Base-by-base conservation (phyloP, 495 filamentous ascomycete genomes). In the Neurospora sp. region DNA sequence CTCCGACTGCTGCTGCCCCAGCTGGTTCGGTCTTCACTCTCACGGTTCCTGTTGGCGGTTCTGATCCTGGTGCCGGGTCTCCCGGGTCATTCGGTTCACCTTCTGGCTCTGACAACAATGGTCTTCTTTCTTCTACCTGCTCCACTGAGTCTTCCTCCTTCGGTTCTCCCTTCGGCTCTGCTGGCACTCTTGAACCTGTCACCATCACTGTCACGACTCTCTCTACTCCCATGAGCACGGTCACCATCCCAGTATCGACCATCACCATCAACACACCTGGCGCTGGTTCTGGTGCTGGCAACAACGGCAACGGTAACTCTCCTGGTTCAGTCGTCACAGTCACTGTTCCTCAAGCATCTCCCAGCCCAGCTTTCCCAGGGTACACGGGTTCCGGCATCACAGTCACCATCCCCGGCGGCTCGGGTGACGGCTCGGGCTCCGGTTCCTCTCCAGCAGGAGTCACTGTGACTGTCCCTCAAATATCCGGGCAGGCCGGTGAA, bases 101-200 rank as follows among this genome's bases (percentile, higher is more conserved):
- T 77, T 79, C 79, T 69, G 77, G 74, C 72, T 77, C 79, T 41
- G 77, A 71, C 39, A 72, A 78, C 69, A 81, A 78, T 48, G 66
- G 79, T 41, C 78, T 79, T 35, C 10, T 54, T 41, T 71, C 35
- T 16, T 54, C 69, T n/a, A 31, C 38, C 44, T 20, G 72, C 23
- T n/a, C 69, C n/a, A 23, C 62, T 41, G 38, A 27, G 20, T 38
- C 27, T 70, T 41, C 69, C 8, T 16, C 69, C 37, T 31, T 72
- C 71, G 74, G 72, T 37, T 69, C 71, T 77, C 35, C 79, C 78
- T 35, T 76, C 75, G 54, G 75, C 59, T 73, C 77, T 35, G 75
- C 62, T 42, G 70, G 44, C 39, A 54, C 39, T 37, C 39, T 72
- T 11, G 66, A 12, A 23, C 72, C 72, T n/a, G 8, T 74, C 70